A percentile compares a stretch with the other conserved stretches of the same genome.
phyloP scores from a whole-genome alignment of 2,329 filamentous ascomycete genomes.

The Polytolypa hystricis region DNA sequence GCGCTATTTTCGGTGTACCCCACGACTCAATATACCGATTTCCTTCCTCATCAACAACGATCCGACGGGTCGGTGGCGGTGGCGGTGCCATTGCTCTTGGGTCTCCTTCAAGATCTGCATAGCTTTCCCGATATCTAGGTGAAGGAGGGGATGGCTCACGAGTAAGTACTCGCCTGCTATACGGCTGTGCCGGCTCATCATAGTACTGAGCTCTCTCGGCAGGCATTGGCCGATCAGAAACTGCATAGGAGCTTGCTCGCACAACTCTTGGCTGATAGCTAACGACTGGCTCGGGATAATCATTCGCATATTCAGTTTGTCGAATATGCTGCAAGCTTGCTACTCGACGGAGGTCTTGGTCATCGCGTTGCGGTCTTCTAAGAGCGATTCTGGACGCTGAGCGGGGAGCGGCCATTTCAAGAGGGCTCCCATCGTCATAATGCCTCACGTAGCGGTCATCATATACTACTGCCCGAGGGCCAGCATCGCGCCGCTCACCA shows the following conservation, averaged over 20 bases:
- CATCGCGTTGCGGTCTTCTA: slow-evolving; percentile 30
- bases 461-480: slow-evolving; percentile 21
- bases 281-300: slow-evolving; percentile 35
- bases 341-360: slow-evolving; percentile 36
- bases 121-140: slow-evolving; percentile 29
- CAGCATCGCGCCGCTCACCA: slow-evolving; percentile 23
- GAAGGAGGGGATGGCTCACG: slow-evolving; percentile 27
- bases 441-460: slow-evolving; percentile 23
- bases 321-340: slow-evolving; percentile 36
- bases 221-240: slow-evolving; percentile 27
- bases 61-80: slow-evolving; percentile 52
- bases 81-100: slow-evolving; percentile 40
- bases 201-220: slow-evolving; percentile 28
- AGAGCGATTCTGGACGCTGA: slow-evolving; percentile 29
- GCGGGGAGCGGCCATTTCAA: slow-evolving; percentile 25
- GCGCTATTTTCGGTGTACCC: slow-evolving; percentile 25
- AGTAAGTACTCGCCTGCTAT: slow-evolving; percentile 24
- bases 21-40: slow-evolving; percentile 61
- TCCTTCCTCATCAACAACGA: slow-evolving; percentile 73
- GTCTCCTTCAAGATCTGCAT: slow-evolving; percentile 33
- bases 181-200: slow-evolving; percentile 24
- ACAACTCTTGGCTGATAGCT: slow-evolving; percentile 23
- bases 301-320: slow-evolving; percentile 30
- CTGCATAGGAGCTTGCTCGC: slow-evolving; percentile 30
- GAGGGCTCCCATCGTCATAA: slow-evolving; percentile 18